Percentiles rank a stretch among this genome's conserved stretches.
Conservation (phyloP, 2,329 filamentous ascomycete species). For the Cladosporium sp. region DNA sequence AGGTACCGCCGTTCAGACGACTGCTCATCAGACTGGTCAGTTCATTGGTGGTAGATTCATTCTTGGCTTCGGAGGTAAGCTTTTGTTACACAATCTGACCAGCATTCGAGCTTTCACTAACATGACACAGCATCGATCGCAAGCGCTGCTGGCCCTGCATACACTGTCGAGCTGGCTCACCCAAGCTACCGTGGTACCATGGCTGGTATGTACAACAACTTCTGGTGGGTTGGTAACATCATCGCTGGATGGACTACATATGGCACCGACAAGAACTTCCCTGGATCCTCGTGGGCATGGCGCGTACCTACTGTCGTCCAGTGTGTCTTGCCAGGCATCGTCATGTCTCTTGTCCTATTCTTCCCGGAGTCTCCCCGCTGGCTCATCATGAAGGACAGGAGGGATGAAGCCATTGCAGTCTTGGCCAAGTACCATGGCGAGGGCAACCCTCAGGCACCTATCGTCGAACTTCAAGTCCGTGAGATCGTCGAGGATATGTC, state of each 20-base stretch:
- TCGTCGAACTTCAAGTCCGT: slow-evolving; percentile 33
- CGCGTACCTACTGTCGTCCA: slow-evolving; percentile 33
- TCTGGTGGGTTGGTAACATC: slow-evolving; percentile 48
- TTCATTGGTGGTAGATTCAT: slow-evolving; percentile 50
- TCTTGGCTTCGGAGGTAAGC: slow-evolving; percentile 43
- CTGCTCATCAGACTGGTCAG: slow-evolving; percentile 44
- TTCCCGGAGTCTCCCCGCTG: slow-evolving; percentile 56
- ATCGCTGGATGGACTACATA: slow-evolving; percentile 50
- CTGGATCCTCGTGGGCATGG: slow-evolving; percentile 40
- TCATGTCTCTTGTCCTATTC: slow-evolving; percentile 45
- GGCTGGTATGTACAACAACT: slow-evolving; percentile 53
- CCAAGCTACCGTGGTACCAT: slow-evolving; percentile 58
- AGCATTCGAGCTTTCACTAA: neutral
- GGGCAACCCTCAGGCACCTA: slow-evolving; percentile 33
- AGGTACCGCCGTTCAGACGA: slow-evolving; percentile 44
- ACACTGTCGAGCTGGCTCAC: slow-evolving; percentile 58
- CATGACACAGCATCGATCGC: slow-evolving; percentile 38
- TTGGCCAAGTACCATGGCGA: slow-evolving; percentile 57
- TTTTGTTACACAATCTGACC: slow-evolving; percentile 20
- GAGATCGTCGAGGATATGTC: slow-evolving; percentile 29
- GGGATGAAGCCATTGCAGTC: slow-evolving; percentile 54
- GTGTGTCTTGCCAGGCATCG: slow-evolving; percentile 25
- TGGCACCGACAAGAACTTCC: slow-evolving; percentile 24
- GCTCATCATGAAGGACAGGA: slow-evolving; percentile 52
- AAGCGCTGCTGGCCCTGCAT: slow-evolving; percentile 57